These are phyloP conservation scores for Pseudogymnoascus sp. DNA, from an alignment of 2,329 filamentous ascomycete species.

Conservation along the genomic window DNA sequence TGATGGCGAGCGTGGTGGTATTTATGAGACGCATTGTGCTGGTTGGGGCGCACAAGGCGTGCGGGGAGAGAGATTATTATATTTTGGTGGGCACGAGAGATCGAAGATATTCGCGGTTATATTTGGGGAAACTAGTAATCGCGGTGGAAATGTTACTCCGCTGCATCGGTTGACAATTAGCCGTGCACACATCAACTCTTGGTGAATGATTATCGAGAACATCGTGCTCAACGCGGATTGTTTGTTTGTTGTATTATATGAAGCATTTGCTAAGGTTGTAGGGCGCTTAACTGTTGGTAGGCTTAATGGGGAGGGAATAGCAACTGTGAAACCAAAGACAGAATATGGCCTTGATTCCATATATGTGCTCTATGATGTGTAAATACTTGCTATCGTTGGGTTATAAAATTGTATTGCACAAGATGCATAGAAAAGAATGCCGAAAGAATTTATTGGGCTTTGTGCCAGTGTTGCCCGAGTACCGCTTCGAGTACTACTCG, in stretches of 20 bases:
- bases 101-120: background rate
- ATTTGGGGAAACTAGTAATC: background rate
- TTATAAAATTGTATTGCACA: too few species aligned
- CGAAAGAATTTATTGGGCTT: too few species aligned
- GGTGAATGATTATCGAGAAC: background rate
- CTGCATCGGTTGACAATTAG: background rate
- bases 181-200: background rate
- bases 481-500: too few species aligned
- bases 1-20: constrained; percentile 8
- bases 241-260: background rate
- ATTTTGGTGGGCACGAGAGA: background rate
- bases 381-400: too few species aligned
- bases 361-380: too few species aligned
- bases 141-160: constrained; percentile 2
- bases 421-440: too few species aligned
- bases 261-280: too few species aligned
- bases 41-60: background rate
- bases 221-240: background rate
- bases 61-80: background rate
- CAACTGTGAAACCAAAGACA: too few species aligned
- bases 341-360: too few species aligned
- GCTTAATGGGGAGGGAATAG: too few species aligned
- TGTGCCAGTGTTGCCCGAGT: too few species aligned
- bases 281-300: too few species aligned
- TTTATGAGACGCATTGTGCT: constrained; percentile 16